Conservation (phyloP, 345 rosid species). For the Microthlaspi erraticum region DNA sequence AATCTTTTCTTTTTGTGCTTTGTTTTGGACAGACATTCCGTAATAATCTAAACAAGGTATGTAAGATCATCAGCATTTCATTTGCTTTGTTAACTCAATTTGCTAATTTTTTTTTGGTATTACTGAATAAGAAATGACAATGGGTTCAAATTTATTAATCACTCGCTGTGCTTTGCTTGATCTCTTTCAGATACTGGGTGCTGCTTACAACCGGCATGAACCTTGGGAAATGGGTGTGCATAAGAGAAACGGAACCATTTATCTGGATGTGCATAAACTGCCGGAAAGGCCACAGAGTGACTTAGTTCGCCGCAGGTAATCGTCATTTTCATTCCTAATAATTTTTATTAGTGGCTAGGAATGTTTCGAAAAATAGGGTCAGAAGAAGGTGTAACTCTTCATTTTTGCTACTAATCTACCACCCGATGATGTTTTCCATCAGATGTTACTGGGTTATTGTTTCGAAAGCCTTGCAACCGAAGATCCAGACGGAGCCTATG, state of each 20-base stretch:
- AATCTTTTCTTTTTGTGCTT: constrained; percentile 28
- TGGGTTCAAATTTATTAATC: constrained; percentile 1
- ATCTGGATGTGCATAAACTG: constrained; percentile 92
- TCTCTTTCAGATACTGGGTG: constrained; percentile 80
- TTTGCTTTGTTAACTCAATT: not conserved
- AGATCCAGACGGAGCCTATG: constrained; percentile 78
- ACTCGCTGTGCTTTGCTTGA: not conserved
- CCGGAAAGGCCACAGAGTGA: constrained; percentile 88
- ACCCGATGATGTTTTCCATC: constrained; percentile 23
- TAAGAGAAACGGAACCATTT: constrained; percentile 90
- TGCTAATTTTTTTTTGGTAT: not conserved
- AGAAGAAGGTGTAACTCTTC: not conserved
- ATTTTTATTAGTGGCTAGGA: too few species aligned
- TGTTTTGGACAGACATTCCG: constrained; percentile 71
- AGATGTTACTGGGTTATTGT: constrained; percentile 98
- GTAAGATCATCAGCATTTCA: constrained; percentile 30
- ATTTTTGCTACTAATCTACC: not conserved
- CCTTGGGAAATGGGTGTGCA: constrained; percentile 99
- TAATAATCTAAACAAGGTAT: constrained; percentile 94
- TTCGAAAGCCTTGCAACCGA: constrained; percentile 96
- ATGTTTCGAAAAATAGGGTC: too few species aligned
- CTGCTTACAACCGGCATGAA: constrained; percentile 83
- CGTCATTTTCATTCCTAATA: too few species aligned
- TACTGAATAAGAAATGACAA: not conserved
- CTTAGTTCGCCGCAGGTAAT: constrained; percentile 84